A percentile compares a stretch with the other conserved stretches of the same genome.
These are phyloP conservation scores for Trypethelium eluteriae DNA, from an alignment of 495 filamentous ascomycete genomes.

Conservation along the genomic window DNA sequence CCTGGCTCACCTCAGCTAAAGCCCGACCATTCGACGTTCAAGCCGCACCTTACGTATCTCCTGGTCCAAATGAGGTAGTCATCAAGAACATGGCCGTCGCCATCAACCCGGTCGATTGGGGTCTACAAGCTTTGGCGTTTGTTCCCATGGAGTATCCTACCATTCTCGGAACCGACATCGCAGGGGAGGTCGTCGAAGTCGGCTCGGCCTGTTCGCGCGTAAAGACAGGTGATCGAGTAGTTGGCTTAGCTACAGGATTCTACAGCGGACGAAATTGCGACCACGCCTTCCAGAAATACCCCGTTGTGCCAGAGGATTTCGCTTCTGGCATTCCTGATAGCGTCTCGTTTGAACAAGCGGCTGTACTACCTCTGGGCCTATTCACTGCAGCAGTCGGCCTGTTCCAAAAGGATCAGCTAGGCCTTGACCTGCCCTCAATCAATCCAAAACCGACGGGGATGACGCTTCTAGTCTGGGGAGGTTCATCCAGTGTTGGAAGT, in stretches of 20 bases:
- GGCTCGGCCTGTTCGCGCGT: conserved; percentile 15
- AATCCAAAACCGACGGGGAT: conserved; percentile 30
- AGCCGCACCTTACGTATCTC: conserved; percentile 32
- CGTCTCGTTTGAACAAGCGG: conserved; percentile 41
- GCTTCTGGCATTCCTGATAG: conserved; percentile 40
- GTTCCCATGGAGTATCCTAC: conserved; percentile 20
- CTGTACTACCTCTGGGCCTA: conserved; percentile 45
- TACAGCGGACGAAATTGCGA: not conserved
- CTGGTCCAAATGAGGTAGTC: conserved; percentile 33
- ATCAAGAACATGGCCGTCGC: conserved; percentile 40
- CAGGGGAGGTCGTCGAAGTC: conserved; percentile 30
- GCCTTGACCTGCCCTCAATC: conserved; percentile 31
- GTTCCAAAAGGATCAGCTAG: conserved; percentile 40
- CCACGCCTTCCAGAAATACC: conserved; percentile 41
- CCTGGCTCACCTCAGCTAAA: conserved; percentile 32
- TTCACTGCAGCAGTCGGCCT: conserved; percentile 46
- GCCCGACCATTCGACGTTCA: conserved; percentile 33
- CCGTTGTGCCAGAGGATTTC: conserved; percentile 32
- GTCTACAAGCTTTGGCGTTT: conserved; percentile 19
- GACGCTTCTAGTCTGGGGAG: conserved; percentile 52
- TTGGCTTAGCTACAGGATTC: not conserved
- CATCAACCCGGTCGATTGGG: conserved; percentile 37
- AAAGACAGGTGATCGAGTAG: not conserved
- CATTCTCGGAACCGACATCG: conserved; percentile 29
- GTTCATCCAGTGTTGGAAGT: conserved; percentile 49